Conservation (phyloP, 441 rosid genomes). For the Adansonia grandidieri region DNA sequence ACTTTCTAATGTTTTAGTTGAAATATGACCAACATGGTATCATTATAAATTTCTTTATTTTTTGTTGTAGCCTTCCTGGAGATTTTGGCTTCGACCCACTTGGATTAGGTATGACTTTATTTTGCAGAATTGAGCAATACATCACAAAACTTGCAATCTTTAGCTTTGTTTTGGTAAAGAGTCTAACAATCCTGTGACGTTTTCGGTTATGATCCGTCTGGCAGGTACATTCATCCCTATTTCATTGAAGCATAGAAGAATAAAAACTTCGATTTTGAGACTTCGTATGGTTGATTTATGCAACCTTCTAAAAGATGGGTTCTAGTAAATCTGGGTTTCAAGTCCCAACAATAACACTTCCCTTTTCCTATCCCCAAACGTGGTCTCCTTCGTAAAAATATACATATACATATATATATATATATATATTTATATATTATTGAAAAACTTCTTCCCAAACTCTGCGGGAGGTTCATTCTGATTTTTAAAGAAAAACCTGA, state of each 20-base stretch:
- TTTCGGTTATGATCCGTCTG: no score
- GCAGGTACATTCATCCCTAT: neutral
- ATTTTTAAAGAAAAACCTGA: neutral
- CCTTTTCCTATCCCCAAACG: no score
- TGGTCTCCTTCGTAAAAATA: no score
- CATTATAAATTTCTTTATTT: neutral
- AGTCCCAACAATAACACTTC: no score
- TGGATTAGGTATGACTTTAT: constrained; percentile 64
- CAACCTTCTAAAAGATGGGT: no score
- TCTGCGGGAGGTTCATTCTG: neutral
- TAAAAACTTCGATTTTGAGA: neutral
- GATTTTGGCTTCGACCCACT: constrained; percentile 96
- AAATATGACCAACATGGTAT: neutral
- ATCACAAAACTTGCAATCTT: neutral
- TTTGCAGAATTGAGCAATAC: neutral
- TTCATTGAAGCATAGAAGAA: neutral
- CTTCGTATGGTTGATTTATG: neutral
- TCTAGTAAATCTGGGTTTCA: no score
- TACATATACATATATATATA: no score
- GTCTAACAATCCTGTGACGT: neutral
- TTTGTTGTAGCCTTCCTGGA: constrained; percentile 72
- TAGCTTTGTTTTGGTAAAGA: neutral
- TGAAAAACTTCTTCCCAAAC: neutral
- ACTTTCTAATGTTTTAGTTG: neutral
- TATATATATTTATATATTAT: no score